phyloP scores from a whole-genome alignment of 495 filamentous ascomycete genomes.

The Neurospora sp. region DNA sequence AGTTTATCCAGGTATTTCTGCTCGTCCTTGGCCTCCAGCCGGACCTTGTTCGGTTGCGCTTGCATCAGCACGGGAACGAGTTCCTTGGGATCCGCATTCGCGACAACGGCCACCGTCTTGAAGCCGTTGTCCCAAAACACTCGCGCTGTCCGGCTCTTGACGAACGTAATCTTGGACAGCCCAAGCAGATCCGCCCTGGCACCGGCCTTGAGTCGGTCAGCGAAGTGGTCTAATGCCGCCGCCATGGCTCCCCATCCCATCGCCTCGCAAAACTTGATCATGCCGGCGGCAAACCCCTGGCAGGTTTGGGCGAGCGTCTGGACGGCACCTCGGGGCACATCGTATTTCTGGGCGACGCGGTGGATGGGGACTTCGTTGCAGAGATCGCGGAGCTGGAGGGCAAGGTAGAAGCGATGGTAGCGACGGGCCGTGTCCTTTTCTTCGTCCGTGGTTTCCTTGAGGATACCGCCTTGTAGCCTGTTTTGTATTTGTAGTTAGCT shows the following conservation, averaged over 20 bases:
- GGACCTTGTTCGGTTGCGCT: conserved; percentile 54
- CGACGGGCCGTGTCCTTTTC: conserved; percentile 52
- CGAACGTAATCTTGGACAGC: conserved; percentile 62
- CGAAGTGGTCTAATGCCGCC: conserved; percentile 69
- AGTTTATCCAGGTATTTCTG: conserved; percentile 55
- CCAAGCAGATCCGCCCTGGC: conserved; percentile 64
- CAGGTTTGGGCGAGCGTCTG: conserved; percentile 68
- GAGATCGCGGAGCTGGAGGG: conserved; percentile 70
- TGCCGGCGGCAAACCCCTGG: conserved; percentile 68
- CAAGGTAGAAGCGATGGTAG: conserved; percentile 70
- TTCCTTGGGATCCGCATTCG: conserved; percentile 57
- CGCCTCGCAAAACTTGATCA: conserved; percentile 63
- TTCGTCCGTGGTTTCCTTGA: conserved; percentile 53
- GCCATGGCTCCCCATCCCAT: conserved; percentile 70
- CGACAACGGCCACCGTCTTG: conserved; percentile 54
- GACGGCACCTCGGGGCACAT: conserved; percentile 56
- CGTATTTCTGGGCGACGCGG: conserved; percentile 58
- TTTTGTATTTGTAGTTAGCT: conserved; percentile 16
- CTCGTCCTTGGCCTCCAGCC: conserved; percentile 48
- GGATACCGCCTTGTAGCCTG: conserved; percentile 58
- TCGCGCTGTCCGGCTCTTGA: conserved; percentile 69
- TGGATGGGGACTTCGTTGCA: conserved; percentile 72
- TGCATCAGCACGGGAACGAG: conserved; percentile 61
- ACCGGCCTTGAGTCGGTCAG: conserved; percentile 62
- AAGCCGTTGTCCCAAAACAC: conserved; percentile 72